Conservation (phyloP, 768 basidiomycete genomes). For the Ephemerocybe angulata region DNA sequence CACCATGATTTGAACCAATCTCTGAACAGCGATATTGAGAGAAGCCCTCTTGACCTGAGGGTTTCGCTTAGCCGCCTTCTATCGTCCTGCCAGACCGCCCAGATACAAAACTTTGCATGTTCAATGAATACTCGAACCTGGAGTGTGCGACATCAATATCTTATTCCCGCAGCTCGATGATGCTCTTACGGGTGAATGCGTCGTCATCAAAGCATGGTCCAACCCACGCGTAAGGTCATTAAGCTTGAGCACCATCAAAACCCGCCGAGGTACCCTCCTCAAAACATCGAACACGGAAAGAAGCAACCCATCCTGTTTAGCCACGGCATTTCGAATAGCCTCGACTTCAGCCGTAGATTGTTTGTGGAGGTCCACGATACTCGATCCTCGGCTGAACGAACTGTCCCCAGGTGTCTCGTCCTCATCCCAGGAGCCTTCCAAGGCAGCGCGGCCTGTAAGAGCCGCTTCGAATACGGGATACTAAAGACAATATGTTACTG, state of each 20-base stretch:
- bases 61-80: conserved; percentile 38
- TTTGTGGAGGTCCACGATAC: conserved; percentile 70
- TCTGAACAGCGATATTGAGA: conserved; percentile 42
- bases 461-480: conserved; percentile 95
- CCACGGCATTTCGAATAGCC: conserved; percentile 77
- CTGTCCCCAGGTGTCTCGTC: conserved; percentile 25
- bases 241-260: conserved; percentile 79
- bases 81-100: conserved; percentile 77
- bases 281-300: conserved; percentile 85
- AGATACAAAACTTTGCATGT: conserved; percentile 83
- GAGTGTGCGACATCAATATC: too few relatives aligned
- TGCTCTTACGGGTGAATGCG: conserved; percentile 64
- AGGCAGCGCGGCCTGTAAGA: conserved; percentile 79
- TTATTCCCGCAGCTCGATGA: too few relatives aligned
- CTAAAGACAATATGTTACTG: too few relatives aligned
- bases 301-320: conserved; percentile 78
- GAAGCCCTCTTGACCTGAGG: conserved; percentile 49
- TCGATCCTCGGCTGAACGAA: conserved; percentile 62
- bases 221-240: conserved; percentile 87
- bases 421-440: conserved; percentile 60
- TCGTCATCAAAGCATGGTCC: conserved; percentile 84
- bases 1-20: conserved; percentile 66
- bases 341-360: conserved; percentile 78
- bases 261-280: conserved; percentile 77
- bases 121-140: conserved; percentile 87